A percentile compares a stretch with the other conserved stretches of the same genome.
Evolutionary conservation across 2,329 filamentous ascomycete species (phyloP).

Genomic region (Botrytis tulipae): DNA sequence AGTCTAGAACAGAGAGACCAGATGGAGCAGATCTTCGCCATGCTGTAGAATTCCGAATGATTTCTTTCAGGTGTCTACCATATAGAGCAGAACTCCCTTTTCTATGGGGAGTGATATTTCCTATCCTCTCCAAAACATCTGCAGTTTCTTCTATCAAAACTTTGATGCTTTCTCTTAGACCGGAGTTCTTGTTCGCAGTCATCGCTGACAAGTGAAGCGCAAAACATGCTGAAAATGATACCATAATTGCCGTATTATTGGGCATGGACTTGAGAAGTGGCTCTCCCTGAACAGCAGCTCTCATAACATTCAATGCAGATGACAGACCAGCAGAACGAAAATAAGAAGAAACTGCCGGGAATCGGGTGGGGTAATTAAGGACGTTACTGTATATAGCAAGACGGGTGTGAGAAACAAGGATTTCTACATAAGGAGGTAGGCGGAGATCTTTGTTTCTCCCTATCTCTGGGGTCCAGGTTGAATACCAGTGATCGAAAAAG

Average conservation of each 20-base stretch:
- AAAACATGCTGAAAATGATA: conserved; percentile 72
- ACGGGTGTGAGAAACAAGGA: conserved; percentile 69
- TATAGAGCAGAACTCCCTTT: conserved; percentile 64
- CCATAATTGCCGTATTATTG: conserved; percentile 78
- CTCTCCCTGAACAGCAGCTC: conserved; percentile 71
- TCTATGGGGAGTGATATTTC: conserved; percentile 62
- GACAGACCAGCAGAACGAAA: conserved; percentile 71
- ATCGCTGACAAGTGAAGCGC: conserved; percentile 63
- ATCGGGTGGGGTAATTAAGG: conserved; percentile 71
- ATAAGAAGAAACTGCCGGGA: conserved; percentile 67
- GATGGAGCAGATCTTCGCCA: conserved; percentile 22
- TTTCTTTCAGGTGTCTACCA: conserved; percentile 53
- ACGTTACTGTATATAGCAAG: conserved; percentile 73
- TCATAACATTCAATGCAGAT: conserved; percentile 71
- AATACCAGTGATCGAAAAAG: conserved; percentile 65
- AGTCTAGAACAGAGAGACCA: background rate
- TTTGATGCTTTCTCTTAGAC: conserved; percentile 60
- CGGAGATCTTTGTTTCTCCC: conserved; percentile 53
- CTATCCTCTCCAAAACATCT: conserved; percentile 66
- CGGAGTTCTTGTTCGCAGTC: conserved; percentile 53
- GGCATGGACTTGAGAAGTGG: conserved; percentile 70
- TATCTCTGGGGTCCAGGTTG: conserved; percentile 59
- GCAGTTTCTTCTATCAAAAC: conserved; percentile 67
- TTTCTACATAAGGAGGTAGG: conserved; percentile 72
- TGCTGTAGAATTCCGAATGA: conserved; percentile 28